Base-by-base conservation (phyloP, 31 red algal species). In the Odonthalia washingtoniensis region DNA sequence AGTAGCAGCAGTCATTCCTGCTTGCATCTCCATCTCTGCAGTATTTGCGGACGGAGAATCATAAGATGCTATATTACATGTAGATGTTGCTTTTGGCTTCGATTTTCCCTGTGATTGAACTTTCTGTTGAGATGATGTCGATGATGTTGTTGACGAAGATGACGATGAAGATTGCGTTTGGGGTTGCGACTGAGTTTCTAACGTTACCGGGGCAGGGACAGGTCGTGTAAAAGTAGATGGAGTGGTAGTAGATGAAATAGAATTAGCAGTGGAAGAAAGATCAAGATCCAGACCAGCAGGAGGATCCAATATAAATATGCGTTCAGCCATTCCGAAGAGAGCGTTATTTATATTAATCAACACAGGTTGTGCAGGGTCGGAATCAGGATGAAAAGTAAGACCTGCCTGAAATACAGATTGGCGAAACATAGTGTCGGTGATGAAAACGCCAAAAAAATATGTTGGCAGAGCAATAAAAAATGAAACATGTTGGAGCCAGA, bases 341-440 rank as follows among this genome's bases (percentile, higher is more conserved):
- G 62, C 64, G 70, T 82, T 87, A 74, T 92, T 92, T 61, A 92
- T 52, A 85, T 92, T 92, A 76, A 92, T 79, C 49, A 92, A 81
- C 3, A 92, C 90, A 17, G 90, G 90, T 69, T 87, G 82, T 72
- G 74, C 41, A 12, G 90, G 90, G 72, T 92, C 90, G 57, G 90
- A 86, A 37, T 92, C 82, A 39, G 90, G 90, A 70, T 87, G 70
- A 82, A 92, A 92, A 63, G 90, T 92, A 38, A 92, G 77, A 43
- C 90, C 90, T 39, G 90, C 90, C 31, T 92, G 72, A 77, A 87
- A 92, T 44, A 92, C 90, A 61, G 90, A 92, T 70, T 92, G 90
- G 31, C 75, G 90, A 76, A 92, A 92, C 45, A 61, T 81, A 16
- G 83, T 81, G 64, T 92, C 74, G 65, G 83, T 81, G 37, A 92